These are phyloP conservation scores for Tetrapisispora fleetii DNA, from an alignment of 805 yeast species.

Conservation along the genomic window DNA sequence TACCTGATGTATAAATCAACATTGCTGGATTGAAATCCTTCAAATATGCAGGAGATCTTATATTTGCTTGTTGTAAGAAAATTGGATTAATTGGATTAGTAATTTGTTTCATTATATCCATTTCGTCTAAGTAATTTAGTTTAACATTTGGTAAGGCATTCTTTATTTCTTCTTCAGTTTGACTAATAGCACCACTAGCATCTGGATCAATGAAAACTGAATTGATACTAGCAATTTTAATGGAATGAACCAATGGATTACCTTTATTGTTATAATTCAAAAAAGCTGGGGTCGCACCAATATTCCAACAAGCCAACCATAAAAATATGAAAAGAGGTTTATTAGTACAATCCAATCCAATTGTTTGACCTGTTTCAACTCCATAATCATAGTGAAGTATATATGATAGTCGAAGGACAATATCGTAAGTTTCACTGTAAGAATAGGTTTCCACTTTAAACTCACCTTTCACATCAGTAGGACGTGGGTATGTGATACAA, in stretches of 20 bases:
- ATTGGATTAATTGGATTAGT: slow-evolving; percentile 34
- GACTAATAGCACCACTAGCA: slow-evolving; percentile 42
- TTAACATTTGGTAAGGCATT: slow-evolving; percentile 31
- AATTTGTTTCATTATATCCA: slow-evolving; percentile 34
- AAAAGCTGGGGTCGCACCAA: slow-evolving; percentile 85
- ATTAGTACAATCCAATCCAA: slow-evolving; percentile 71
- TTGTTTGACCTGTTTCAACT: slow-evolving; percentile 53
- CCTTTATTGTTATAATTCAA: slow-evolving; percentile 72
- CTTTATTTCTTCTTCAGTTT: slow-evolving; percentile 37
- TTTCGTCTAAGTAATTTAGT: slow-evolving; percentile 45
- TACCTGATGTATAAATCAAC: slow-evolving; percentile 84
- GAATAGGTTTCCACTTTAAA: slow-evolving; percentile 57
- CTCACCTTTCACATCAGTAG: slow-evolving; percentile 35
- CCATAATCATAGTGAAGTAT: slow-evolving; percentile 55
- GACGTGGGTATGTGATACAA: slow-evolving; percentile 52
- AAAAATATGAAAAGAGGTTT: slow-evolving; percentile 70
- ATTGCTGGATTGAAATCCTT: slow-evolving; percentile 54
- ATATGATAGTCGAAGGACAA: slow-evolving; percentile 55
- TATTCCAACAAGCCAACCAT: slow-evolving; percentile 84
- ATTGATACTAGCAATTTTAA: slow-evolving; percentile 53
- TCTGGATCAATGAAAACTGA: slow-evolving; percentile 70
- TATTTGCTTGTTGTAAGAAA: slow-evolving; percentile 44
- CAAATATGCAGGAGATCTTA: slow-evolving; percentile 46
- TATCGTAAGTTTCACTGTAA: slow-evolving; percentile 56
- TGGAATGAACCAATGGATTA: slow-evolving; percentile 67